phyloP scores from a whole-genome alignment of 371 early-diverging fungal species.

The Actinomortierella ambigua region DNA sequence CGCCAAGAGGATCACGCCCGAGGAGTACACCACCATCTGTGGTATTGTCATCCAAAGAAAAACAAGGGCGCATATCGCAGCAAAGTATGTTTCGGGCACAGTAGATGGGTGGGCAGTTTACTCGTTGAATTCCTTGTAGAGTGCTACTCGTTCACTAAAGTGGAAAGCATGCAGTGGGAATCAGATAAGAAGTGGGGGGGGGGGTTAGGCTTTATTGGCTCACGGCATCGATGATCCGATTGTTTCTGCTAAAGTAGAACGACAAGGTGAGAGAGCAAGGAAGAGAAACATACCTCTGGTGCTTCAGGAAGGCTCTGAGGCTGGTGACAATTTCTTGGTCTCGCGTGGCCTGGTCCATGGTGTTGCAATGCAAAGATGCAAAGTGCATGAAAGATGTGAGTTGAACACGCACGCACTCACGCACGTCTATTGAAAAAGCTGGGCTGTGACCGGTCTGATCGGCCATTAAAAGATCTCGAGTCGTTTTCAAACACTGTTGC shows the following conservation, averaged over 20 bases:
- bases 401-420: too few species aligned
- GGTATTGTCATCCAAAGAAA: conserved; percentile 39
- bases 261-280: background rate
- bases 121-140: conserved; percentile 47
- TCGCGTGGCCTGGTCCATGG: conserved; percentile 27
- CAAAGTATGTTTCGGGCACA: too few species aligned
- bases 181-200: too few species aligned
- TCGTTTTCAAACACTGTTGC: background rate
- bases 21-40: conserved; percentile 42
- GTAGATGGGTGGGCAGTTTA: too few species aligned
- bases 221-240: too few species aligned
- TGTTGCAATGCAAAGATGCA: background rate
- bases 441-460: too few species aligned
- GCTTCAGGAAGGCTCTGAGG: conserved; percentile 36
- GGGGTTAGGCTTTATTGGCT: too few species aligned
- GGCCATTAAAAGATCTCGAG: background rate
- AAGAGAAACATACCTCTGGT: conserved; percentile 22
- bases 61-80: too few species aligned
- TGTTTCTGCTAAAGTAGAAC: background rate
- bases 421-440: too few species aligned
- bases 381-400: background rate
- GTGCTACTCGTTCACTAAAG: conserved; percentile 29
- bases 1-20: conserved; percentile 34
- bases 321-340: conserved; percentile 32
- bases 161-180: background rate